Evolutionary conservation across 2,329 filamentous ascomycete genomes (phyloP).

Genomic region (Myriangium duriaei): DNA sequence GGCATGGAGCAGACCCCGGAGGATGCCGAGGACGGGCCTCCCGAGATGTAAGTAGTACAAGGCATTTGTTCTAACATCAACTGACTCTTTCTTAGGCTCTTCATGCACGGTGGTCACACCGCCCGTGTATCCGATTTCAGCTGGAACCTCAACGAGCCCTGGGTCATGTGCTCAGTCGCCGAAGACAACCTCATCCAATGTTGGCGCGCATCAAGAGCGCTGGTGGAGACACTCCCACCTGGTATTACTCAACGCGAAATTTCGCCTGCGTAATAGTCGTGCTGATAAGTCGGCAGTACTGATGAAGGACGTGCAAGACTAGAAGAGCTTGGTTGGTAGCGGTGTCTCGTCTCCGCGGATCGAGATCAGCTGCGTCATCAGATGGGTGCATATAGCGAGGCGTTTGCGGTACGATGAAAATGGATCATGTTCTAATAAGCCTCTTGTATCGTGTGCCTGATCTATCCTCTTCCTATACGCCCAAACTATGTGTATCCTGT

Average conservation of each 20-base stretch:
- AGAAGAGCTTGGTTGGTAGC: too few relatives aligned
- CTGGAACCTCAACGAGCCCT: constrained; percentile 95
- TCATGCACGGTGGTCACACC: constrained; percentile 98
- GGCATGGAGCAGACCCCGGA: constrained; percentile 93
- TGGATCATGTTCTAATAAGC: too few relatives aligned
- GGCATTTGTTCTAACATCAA: neutral
- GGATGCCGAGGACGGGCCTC: constrained; percentile 86
- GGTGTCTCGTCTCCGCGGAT: too few relatives aligned
- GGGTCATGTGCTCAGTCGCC: constrained; percentile 88
- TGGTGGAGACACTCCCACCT: constrained; percentile 23
- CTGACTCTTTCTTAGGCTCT: constrained; percentile 48
- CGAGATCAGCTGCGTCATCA: too few relatives aligned
- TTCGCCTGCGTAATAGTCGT: constrained; percentile 5
- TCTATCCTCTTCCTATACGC: too few relatives aligned
- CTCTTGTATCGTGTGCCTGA: too few relatives aligned
- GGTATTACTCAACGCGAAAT: constrained; percentile 22
- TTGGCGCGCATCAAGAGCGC: constrained; percentile 35
- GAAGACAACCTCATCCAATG: constrained; percentile 96
- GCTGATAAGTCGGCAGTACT: constrained; percentile 6
- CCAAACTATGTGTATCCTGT: too few relatives aligned
- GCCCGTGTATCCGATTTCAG: constrained; percentile 94
- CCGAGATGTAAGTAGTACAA: constrained; percentile 61
- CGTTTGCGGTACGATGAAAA: too few relatives aligned
- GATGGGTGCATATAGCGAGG: too few relatives aligned
- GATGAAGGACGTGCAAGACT: constrained; percentile 4